These are phyloP conservation scores for Salvia rosmarinus DNA, from an alignment of 257 asterid genomes.

Conservation along the genomic window DNA sequence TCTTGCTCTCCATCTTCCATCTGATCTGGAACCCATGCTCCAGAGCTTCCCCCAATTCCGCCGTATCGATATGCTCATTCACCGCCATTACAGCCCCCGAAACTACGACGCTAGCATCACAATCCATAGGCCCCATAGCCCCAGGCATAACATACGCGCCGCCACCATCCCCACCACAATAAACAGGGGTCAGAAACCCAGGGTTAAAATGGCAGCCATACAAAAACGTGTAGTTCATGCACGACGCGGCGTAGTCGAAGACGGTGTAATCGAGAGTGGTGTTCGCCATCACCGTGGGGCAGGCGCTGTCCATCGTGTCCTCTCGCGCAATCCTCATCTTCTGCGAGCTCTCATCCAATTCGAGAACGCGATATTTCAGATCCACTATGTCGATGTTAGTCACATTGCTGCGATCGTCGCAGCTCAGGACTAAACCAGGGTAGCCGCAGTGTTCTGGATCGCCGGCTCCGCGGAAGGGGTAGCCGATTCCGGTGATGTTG, in stretches of 20 bases:
- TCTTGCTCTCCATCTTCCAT: conserved; percentile 48
- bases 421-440: conserved; percentile 52
- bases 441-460: conserved; percentile 67
- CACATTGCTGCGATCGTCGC: conserved; percentile 30
- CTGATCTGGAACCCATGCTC: conserved; percentile 52
- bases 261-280: conserved; percentile 58
- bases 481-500: conserved; percentile 40
- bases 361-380: conserved; percentile 46
- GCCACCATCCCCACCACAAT: conserved; percentile 34
- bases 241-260: conserved; percentile 48
- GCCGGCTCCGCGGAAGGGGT: conserved; percentile 53
- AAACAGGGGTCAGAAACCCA: background rate
- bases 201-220: conserved; percentile 44
- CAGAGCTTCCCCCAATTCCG: conserved; percentile 40
- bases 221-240: conserved; percentile 37
- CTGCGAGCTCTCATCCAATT: conserved; percentile 34
- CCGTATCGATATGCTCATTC: conserved; percentile 23
- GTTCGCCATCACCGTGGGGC: conserved; percentile 54
- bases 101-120: conserved; percentile 50
- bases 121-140: conserved; percentile 42
- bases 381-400: conserved; percentile 47
- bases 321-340: conserved; percentile 56
- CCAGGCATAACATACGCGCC: conserved; percentile 50
- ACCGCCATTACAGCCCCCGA: conserved; percentile 38
- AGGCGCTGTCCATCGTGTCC: conserved; percentile 43